Base-by-base conservation (phyloP, 495 filamentous ascomycete genomes). In the Xylaria sp. region DNA sequence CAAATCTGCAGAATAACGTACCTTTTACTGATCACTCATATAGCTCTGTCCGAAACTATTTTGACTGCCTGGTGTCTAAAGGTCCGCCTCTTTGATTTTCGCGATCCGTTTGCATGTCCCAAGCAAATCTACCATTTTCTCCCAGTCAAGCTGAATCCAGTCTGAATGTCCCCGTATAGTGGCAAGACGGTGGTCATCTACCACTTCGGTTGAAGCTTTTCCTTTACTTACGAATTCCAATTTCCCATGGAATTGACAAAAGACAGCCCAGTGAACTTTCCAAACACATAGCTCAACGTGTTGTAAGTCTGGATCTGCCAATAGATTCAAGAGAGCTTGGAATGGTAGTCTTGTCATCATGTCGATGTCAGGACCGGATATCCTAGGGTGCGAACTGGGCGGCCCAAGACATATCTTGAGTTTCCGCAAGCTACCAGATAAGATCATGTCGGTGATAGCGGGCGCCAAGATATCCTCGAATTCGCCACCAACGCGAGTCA, bases 271-370 rank as follows among this genome's bases (percentile, higher is more conserved):
- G 58, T 80, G 76, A 59, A 53, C 66, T 33, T 62, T 70, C 72
- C 64, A 72, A 55, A 78, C 76, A 48, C 70, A 69, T 26, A 82
- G 40, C 21, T 74, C 68, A 1, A 73, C 76, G 11, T 21, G 67
- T 61, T 77, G 73, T 63, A 81, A 40, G 41, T 79, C 72, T 26
- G 78, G 80, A 37, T 80, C 80, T 31, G 76, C 61, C 61, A 81
- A 50, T 24, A 82, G 24, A 46, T 68, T 68, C 58, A 80, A 57
- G n/a, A 80, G 67, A 26, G 73, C 73, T 57, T 76, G 73, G 24
- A 81, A 77, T 41, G 75, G 77, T 33, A 72, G 61, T 9, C 75
- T 68, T 50, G 68, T 71, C 29, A 75, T 70, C 71, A 76, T 76
- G 21, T 70, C 59, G 8, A 64, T 63, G 44, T 75, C 68, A 26